Base-by-base conservation (phyloP, 2,329 filamentous ascomycete species). In the Aspergillus bombycis region DNA sequence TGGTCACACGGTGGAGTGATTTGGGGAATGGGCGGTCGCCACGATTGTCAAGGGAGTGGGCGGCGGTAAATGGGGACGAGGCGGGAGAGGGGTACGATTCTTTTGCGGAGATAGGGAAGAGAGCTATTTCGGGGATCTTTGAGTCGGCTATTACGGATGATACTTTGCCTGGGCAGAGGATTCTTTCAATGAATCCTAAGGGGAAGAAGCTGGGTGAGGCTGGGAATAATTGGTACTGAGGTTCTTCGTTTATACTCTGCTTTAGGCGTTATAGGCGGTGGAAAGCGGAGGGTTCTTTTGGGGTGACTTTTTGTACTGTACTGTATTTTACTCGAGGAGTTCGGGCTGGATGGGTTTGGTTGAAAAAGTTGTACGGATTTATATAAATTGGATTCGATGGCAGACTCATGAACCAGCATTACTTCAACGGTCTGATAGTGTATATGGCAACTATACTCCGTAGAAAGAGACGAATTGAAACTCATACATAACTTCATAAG, bases 1-100 rank as follows among this genome's bases (percentile, higher is more conserved):
- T 87, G 5, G 83, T 88, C 5, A 89, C 86, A 9, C 76, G 87
- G 21, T 89, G 87, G 87, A 84, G 82, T 64, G 87, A 89, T 73
- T 71, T 89, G 19, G 87, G 87, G 1, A 80, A 87, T 72, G 85
- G 85, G 1, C 80, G 74, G 2, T 79, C 78, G 11, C 84, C 86
- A 2, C 41, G 54, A 26, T 76, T 76, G 12, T 80, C 77, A n/a
- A 76, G 76, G 4, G 84, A 87, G 65, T 88, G 87, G 83, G 82
- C 81, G 12, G 83, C 86, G n/a, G 79, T 83, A 41, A 85, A 85
- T 68, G 84, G 84, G 6, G 66, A 78, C 14, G 67, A 71, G 26
- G 43, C 16, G 8, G 63, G 50, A 0, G 72, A 74, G 1, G 73
- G 71, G 19, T 89, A 84, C 70, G 82, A 88, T 69, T 86, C 85